Evolutionary conservation across 1,284 basidiomycete species (phyloP).

Genomic region (Trichosporon sp.): DNA sequence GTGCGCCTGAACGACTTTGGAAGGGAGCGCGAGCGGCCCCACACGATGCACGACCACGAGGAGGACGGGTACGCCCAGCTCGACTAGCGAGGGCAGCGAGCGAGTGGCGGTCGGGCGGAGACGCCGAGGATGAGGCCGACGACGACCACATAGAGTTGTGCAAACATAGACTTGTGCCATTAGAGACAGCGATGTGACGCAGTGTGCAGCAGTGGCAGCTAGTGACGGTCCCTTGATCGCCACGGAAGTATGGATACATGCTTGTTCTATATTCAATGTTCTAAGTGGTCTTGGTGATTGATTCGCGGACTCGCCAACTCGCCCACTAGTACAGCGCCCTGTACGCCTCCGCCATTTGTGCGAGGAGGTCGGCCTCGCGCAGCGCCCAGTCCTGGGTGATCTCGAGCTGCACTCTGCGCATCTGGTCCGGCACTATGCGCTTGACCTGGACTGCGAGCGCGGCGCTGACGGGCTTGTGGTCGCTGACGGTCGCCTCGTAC

Average conservation of each 20-base stretch:
- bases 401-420: conserved; percentile 57
- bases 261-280: background rate
- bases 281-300: background rate
- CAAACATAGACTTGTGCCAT: too few species aligned
- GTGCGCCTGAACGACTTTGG: background rate
- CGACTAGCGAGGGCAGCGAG: conserved; percentile 6
- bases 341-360: conserved; percentile 49
- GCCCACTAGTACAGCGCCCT: conserved; percentile 18
- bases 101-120: too few species aligned
- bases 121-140: too few species aligned
- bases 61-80: conserved; percentile 19
- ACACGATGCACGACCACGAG: conserved; percentile 6
- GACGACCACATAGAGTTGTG: background rate
- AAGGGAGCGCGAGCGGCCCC: background rate
- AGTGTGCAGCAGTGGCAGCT: too few species aligned
- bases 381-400: conserved; percentile 60
- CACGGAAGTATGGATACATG: background rate
- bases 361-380: conserved; percentile 58
- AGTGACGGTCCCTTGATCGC: too few species aligned
- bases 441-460: conserved; percentile 70
- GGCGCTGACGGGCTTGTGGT: conserved; percentile 82
- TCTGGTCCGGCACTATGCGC: conserved; percentile 59
- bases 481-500: conserved; percentile 77
- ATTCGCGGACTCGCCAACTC: too few species aligned
- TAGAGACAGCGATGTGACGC: too few species aligned